These are phyloP conservation scores for Luffa acutangula DNA, from an alignment of 306 rosid species.

Conservation along the genomic window DNA sequence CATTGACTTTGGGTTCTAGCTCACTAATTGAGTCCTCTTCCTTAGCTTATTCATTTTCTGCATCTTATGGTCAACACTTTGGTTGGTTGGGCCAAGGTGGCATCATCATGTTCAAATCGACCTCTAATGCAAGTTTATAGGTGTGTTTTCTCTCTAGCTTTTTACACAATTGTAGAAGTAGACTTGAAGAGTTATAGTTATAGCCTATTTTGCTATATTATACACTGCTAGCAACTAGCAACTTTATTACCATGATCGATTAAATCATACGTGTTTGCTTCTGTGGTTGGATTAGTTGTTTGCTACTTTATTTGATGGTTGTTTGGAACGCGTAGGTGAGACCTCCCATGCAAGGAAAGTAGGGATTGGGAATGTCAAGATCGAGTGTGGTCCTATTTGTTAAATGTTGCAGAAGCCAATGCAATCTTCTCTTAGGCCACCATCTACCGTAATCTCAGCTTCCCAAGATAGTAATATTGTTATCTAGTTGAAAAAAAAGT, in stretches of 20 bases:
- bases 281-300: no score
- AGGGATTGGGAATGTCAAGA: conserved; percentile 66
- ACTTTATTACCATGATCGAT: no score
- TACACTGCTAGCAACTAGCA: no score
- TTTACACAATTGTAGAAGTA: not conserved
- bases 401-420: conserved; percentile 68
- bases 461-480: conserved; percentile 66
- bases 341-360: conserved; percentile 44
- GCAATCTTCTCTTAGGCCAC: conserved; percentile 63
- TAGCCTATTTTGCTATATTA: no score
- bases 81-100: conserved; percentile 58
- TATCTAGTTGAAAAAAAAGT: not conserved
- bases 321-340: conserved; percentile 38
- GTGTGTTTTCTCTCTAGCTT: conserved; percentile 12
- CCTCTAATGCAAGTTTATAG: conserved; percentile 40
- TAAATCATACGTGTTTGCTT: no score
- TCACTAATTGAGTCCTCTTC: conserved; percentile 32
- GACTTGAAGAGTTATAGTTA: not conserved
- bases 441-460: conserved; percentile 30
- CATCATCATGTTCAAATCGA: conserved; percentile 29
- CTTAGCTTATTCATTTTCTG: conserved; percentile 34
- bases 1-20: conserved; percentile 68
- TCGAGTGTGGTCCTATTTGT: conserved; percentile 46
- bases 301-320: not conserved
- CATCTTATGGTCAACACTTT: conserved; percentile 67